These are phyloP conservation scores for Neurospora terricola DNA, from an alignment of 495 filamentous ascomycete species.

Conservation along the genomic window DNA sequence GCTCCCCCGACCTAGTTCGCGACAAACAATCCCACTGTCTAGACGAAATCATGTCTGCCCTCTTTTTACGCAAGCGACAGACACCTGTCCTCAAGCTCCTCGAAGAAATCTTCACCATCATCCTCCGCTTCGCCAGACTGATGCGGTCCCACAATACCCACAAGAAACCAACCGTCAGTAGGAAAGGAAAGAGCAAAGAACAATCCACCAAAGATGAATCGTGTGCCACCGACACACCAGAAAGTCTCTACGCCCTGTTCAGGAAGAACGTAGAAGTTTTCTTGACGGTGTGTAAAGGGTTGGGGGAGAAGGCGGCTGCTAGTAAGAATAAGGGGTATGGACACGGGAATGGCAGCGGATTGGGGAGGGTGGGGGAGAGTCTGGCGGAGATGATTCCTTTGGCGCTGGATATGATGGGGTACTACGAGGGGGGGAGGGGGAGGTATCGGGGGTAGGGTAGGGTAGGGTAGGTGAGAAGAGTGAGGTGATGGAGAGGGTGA, in stretches of 20 bases:
- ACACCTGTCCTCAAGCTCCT: slow-evolving; percentile 60
- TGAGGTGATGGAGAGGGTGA: not conserved
- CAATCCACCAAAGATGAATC: not conserved
- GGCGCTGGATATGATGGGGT: slow-evolving; percentile 52
- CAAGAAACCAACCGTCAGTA: not conserved
- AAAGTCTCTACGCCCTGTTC: slow-evolving; percentile 51
- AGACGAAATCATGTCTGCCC: slow-evolving; percentile 64
- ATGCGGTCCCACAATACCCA: not conserved
- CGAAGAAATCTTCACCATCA: slow-evolving; percentile 63
- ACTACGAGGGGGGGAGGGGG: slow-evolving; percentile 28
- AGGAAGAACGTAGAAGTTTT: slow-evolving; percentile 62
- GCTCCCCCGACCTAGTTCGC: slow-evolving; percentile 53
- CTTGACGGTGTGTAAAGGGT: slow-evolving; percentile 48
- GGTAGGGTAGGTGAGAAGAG: not conserved
- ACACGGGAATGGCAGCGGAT: slow-evolving; percentile 10
- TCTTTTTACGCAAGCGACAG: slow-evolving; percentile 63
- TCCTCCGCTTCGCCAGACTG: slow-evolving; percentile 52
- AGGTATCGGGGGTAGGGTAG: not conserved
- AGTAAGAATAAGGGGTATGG: slow-evolving; percentile 28
- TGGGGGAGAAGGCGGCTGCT: slow-evolving; percentile 50
- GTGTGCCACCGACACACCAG: slow-evolving; percentile 29
- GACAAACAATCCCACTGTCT: slow-evolving; percentile 68
- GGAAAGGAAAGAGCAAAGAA: not conserved
- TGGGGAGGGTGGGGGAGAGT: slow-evolving; percentile 27
- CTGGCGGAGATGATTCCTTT: slow-evolving; percentile 43